Percentiles rank a stretch among this genome's conserved stretches.
phyloP scores from a whole-genome alignment of 1,284 basidiomycete genomes.

The Polyporus tsugae region DNA sequence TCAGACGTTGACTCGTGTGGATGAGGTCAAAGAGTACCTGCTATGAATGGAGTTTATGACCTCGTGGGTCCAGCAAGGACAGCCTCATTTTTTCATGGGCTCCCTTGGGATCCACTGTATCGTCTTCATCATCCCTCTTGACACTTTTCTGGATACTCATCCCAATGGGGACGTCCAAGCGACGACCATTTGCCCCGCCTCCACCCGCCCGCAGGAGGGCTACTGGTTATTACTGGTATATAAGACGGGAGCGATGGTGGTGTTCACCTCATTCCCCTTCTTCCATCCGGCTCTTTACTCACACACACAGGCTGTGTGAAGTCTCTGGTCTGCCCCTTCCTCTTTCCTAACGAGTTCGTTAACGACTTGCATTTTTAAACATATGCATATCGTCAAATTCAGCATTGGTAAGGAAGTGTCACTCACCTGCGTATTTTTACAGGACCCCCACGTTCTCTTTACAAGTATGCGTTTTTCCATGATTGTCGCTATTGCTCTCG shows the following conservation, averaged over 20 bases:
- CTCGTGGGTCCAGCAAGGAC: background rate
- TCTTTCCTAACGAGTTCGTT: conserved; percentile 15
- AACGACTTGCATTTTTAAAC: conserved; percentile 16
- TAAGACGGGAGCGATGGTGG: background rate
- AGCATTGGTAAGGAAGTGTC: background rate
- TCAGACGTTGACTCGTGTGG: too few species aligned
- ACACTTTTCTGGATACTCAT: background rate
- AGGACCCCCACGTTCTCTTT: conserved; percentile 6
- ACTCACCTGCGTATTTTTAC: conserved; percentile 3
- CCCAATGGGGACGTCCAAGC: background rate
- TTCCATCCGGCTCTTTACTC: conserved; percentile 2
- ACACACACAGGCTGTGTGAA: conserved; percentile 23
- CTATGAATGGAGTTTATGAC: too few species aligned
- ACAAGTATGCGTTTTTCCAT: conserved; percentile 24
- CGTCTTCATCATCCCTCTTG: background rate
- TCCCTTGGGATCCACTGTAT: background rate
- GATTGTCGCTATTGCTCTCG: conserved; percentile 21
- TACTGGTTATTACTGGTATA: conserved; percentile 6
- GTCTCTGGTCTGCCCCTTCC: conserved; percentile 17
- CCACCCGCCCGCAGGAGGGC: background rate
- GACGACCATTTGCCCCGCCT: background rate
- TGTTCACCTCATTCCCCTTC: conserved; percentile 16
- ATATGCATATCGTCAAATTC: background rate
- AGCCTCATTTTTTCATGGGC: background rate
- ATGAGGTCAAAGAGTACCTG: background rate